Evolutionary conservation across 177 flowering plant genomes (phyloP).

Genomic region (Vitis hybrid): DNA sequence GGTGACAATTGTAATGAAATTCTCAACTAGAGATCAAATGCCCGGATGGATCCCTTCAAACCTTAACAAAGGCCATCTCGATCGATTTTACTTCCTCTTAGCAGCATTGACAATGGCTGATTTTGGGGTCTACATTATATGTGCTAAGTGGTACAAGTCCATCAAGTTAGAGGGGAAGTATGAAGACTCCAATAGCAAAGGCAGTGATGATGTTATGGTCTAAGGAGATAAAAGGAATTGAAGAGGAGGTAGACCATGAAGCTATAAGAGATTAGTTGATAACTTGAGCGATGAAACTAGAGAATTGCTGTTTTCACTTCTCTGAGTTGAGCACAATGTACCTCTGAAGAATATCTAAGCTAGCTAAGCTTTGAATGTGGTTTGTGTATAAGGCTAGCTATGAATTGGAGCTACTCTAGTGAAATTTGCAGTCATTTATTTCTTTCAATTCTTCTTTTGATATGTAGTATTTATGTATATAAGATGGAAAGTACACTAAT

Average conservation of each 20-base stretch:
- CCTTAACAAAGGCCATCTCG: conserved; percentile 66
- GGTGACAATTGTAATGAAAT: conserved; percentile 48
- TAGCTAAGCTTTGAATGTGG: no score
- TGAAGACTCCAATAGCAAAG: conserved; percentile 4
- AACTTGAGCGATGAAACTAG: conserved; percentile 4
- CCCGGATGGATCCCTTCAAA: conserved; percentile 71
- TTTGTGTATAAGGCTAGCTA: no score
- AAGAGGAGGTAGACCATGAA: no score
- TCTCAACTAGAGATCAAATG: conserved; percentile 36
- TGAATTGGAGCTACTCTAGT: no score
- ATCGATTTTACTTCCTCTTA: conserved; percentile 58
- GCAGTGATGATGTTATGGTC: background rate
- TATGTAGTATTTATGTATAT: no score
- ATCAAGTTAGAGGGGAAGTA: conserved; percentile 32
- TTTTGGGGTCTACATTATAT: conserved; percentile 40
- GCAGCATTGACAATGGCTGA: conserved; percentile 52
- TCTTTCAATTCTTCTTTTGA: no score
- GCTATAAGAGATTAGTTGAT: no score
- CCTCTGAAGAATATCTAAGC: no score
- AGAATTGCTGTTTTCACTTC: conserved; percentile 6
- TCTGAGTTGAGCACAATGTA: conserved; percentile 7
- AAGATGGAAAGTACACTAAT: no score
- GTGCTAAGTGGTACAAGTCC: conserved; percentile 55
- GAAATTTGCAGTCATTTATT: no score
- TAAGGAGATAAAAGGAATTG: background rate